These are phyloP conservation scores for Rhizopus stolonifer DNA, from an alignment of 371 early-diverging fungal genomes.

Conservation along the genomic window DNA sequence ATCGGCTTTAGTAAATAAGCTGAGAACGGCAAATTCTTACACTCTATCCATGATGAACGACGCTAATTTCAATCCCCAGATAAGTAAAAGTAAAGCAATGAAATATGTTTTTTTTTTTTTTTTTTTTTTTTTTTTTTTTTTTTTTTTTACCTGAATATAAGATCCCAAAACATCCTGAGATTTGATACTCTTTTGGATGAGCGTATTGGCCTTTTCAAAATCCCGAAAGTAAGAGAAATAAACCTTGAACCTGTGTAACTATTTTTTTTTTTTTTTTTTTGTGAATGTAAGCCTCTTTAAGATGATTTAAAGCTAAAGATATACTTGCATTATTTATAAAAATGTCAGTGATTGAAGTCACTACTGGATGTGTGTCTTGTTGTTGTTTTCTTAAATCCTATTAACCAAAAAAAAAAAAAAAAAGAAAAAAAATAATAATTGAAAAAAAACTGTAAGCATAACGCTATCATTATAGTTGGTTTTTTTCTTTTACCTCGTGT, in stretches of 20 bases:
- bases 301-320: neutral
- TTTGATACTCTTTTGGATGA: constrained; percentile 24
- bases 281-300: neutral
- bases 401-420: too few relatives aligned
- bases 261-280: neutral
- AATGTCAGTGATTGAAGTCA: constrained; percentile 30
- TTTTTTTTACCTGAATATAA: constrained; percentile 37
- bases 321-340: constrained; percentile 28
- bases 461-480: too few relatives aligned
- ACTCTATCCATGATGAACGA: constrained; percentile 32
- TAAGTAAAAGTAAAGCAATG: too few relatives aligned
- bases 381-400: constrained; percentile 31
- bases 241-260: constrained; percentile 14
- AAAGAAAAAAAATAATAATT: too few relatives aligned
- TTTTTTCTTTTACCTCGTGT: constrained; percentile 45
- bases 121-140: too few relatives aligned
- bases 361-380: constrained; percentile 20
- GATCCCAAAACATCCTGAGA: constrained; percentile 27
- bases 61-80: too few relatives aligned
- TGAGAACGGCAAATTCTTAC: constrained; percentile 35
- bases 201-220: constrained; percentile 38
- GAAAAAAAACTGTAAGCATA: too few relatives aligned
- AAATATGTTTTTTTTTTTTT: too few relatives aligned
- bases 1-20: constrained; percentile 42
- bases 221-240: constrained; percentile 32